These are phyloP conservation scores for Zymoseptoria crescenta DNA, from an alignment of 2,329 filamentous ascomycete genomes.

Conservation along the genomic window DNA sequence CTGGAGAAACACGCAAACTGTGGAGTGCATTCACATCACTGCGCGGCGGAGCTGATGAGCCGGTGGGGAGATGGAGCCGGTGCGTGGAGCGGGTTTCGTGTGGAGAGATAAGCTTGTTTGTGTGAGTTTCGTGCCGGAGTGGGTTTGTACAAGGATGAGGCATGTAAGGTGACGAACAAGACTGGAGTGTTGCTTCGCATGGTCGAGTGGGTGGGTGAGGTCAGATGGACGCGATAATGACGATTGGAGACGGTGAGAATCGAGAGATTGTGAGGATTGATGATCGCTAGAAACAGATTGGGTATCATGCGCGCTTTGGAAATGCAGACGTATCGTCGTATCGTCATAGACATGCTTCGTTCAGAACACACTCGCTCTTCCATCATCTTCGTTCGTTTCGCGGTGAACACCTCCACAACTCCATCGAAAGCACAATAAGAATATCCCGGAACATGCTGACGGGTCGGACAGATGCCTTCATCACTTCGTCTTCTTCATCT, in stretches of 20 bases:
- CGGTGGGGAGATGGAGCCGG: not conserved
- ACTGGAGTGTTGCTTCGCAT: too few relatives aligned
- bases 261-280: not conserved
- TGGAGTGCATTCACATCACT: not conserved
- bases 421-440: not conserved
- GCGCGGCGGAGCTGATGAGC: not conserved
- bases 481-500: slow-evolving; percentile 20
- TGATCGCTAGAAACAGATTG: not conserved
- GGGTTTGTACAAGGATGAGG: not conserved
- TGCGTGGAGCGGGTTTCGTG: not conserved
- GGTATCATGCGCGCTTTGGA: not conserved
- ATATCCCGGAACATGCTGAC: not conserved
- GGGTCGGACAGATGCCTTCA: not conserved
- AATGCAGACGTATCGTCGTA: not conserved
- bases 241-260: not conserved
- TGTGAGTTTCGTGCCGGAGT: not conserved
- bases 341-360: not conserved
- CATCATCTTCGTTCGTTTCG: not conserved
- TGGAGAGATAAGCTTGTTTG: not conserved
- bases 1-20: not conserved
- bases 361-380: not conserved
- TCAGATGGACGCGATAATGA: not conserved
- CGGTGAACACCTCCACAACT: not conserved
- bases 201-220: not conserved
- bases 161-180: not conserved